A percentile compares a stretch with the other conserved stretches of the same genome.
Evolutionary conservation across 108 stramenopile species (phyloP).

Genomic region (Skeletonema menzelii): DNA sequence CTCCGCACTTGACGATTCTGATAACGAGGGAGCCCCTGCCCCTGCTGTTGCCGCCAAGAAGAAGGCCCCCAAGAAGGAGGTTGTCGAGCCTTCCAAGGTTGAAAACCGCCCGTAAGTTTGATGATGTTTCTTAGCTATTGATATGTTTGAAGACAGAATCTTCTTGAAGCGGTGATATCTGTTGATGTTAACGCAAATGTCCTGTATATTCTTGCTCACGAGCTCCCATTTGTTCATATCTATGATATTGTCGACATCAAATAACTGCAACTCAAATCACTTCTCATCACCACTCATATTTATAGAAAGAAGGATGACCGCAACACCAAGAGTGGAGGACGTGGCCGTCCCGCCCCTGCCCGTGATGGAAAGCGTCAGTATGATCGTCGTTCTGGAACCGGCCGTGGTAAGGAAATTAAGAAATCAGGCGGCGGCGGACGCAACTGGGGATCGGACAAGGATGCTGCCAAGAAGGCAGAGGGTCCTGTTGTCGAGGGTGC

Average conservation of each 20-base stretch:
- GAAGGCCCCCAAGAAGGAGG: conserved; percentile 51
- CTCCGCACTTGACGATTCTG: conserved; percentile 87
- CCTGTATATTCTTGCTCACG: neutral
- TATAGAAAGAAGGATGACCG: conserved; percentile 55
- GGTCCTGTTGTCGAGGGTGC: conserved; percentile 55
- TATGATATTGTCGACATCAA: neutral
- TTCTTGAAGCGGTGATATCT: neutral
- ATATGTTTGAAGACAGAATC: neutral
- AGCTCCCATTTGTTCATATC: conserved; percentile 2
- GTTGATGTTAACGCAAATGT: neutral
- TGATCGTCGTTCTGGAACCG: conserved; percentile 90
- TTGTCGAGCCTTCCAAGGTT: conserved; percentile 63
- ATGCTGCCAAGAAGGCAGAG: conserved; percentile 78
- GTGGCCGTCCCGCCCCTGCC: conserved; percentile 56
- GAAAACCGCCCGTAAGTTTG: conserved; percentile 50
- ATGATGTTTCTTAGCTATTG: neutral
- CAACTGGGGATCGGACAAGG: conserved; percentile 91
- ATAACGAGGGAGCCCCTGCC: conserved; percentile 60
- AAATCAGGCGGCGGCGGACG: conserved; percentile 89
- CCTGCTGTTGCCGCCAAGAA: conserved; percentile 50
- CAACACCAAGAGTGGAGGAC: conserved; percentile 85
- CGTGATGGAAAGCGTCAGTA: conserved; percentile 87
- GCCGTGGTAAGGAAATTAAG: conserved; percentile 90
- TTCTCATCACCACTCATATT: neutral
- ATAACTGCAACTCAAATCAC: neutral